Percentiles rank a stretch among this genome's conserved stretches.
Conservation (phyloP, 495 filamentous ascomycete genomes). For the Penicillium riverlandense region DNA sequence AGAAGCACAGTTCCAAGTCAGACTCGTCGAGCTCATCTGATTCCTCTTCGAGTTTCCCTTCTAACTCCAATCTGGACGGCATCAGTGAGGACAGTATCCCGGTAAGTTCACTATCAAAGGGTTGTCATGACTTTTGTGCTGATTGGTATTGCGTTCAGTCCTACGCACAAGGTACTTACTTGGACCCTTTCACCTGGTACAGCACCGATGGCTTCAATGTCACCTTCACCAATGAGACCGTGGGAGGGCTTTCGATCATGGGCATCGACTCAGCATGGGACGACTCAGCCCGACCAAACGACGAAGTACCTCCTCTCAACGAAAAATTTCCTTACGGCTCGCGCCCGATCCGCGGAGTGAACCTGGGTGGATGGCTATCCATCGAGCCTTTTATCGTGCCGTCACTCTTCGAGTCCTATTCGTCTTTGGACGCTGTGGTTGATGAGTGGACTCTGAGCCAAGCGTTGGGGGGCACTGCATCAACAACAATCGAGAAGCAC, state of each 20-base stretch:
- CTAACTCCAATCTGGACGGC: slow-evolving; percentile 50
- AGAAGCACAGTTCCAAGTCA: slow-evolving; percentile 45
- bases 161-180: slow-evolving; percentile 61
- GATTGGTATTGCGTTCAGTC: slow-evolving; percentile 12
- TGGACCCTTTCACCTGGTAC: slow-evolving; percentile 92
- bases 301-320: slow-evolving; percentile 70
- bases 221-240: slow-evolving; percentile 79
- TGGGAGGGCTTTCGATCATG: slow-evolving; percentile 85
- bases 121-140: not conserved
- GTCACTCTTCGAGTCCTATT: slow-evolving; percentile 71
- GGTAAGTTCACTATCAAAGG: slow-evolving; percentile 10
- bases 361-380: slow-evolving; percentile 90
- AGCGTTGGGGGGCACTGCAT: slow-evolving; percentile 55
- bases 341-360: slow-evolving; percentile 79
- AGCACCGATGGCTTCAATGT: slow-evolving; percentile 90
- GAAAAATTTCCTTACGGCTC: slow-evolving; percentile 64
- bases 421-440: slow-evolving; percentile 53
- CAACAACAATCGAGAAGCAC: slow-evolving; percentile 72
- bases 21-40: slow-evolving; percentile 15
- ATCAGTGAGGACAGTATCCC: slow-evolving; percentile 60
- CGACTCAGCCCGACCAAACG: slow-evolving; percentile 70
- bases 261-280: slow-evolving; percentile 83
- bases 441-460: slow-evolving; percentile 81
- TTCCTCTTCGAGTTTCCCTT: slow-evolving; percentile 21
- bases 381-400: slow-evolving; percentile 95